Percentiles rank a stretch among this genome's conserved stretches.
These are phyloP conservation scores for Protomyces arabidopsidicola DNA, from an alignment of 1,139 yeast genomes.

Conservation along the genomic window DNA sequence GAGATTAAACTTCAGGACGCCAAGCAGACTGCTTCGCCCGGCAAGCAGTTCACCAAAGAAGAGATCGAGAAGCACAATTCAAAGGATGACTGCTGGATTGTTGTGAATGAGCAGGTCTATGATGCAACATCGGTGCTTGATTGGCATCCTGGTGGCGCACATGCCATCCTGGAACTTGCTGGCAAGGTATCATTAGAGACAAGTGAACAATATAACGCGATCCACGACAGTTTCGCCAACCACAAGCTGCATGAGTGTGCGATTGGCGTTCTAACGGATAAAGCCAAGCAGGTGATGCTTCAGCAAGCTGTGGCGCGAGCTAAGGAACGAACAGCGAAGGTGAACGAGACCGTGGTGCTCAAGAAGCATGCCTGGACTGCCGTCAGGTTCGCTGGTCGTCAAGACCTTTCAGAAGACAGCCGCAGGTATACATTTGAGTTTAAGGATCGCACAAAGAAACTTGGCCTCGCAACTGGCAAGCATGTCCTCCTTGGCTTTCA, in stretches of 20 bases:
- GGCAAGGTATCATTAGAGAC: slow-evolving; percentile 50
- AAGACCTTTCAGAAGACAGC: slow-evolving; percentile 42
- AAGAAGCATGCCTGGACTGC: slow-evolving; percentile 32
- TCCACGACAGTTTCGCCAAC: slow-evolving; percentile 38
- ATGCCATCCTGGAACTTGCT: slow-evolving; percentile 52
- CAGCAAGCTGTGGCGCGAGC: no score
- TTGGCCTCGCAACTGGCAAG: slow-evolving; percentile 71
- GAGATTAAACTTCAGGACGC: slow-evolving; percentile 38
- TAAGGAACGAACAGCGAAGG: no score
- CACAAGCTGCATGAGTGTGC: slow-evolving; percentile 31
- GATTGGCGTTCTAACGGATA: slow-evolving; percentile 30
- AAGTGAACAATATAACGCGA: slow-evolving; percentile 47
- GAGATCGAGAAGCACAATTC: slow-evolving; percentile 30
- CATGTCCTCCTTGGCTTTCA: slow-evolving; percentile 54
- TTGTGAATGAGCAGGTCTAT: slow-evolving; percentile 49
- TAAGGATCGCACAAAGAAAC: slow-evolving; percentile 58
- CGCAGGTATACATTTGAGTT: slow-evolving; percentile 68
- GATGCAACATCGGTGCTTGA: slow-evolving; percentile 72
- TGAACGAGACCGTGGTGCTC: slow-evolving; percentile 30
- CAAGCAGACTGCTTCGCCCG: slow-evolving; percentile 27
- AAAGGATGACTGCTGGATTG: slow-evolving; percentile 53
- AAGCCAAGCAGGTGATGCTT: no score
- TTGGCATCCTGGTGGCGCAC: slow-evolving; percentile 69
- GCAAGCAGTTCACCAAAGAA: slow-evolving; percentile 8
- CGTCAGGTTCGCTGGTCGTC: slow-evolving; percentile 6